Evolutionary conservation across 805 yeast genomes (phyloP), one percentile per base, ranked within the genome.

Genomic region (Candida peoriensis): DNA sequence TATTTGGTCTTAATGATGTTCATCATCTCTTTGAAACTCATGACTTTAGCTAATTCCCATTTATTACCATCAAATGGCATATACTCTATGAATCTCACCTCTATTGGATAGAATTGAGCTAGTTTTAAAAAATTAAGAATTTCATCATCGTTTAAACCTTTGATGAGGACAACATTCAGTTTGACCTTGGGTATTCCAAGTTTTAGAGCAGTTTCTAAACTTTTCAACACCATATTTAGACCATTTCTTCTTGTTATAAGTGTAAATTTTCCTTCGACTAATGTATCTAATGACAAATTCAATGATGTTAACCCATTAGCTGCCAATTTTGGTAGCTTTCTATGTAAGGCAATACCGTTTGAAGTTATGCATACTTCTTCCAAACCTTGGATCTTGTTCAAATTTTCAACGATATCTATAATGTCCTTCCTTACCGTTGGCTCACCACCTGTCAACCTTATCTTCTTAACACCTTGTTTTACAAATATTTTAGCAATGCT

Each of bases 11-110:
- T 39, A 15, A 72, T 63, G 12, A 48, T 47, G 11, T 47, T 46
- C 15, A 66, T 44, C 40, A 72, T 71, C 37, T 70, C 74, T 28
- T 65, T 48, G 45, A 62, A 72, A 7, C 68, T 49, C 27, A 71
- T 60, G 62, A 73, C 58, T 43, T 73, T 73, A 7, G 50, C 42
- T 24, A 55, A 45, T 12, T 66, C 58, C 78, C 78, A 73, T 42
- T 66, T 67, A 50, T 73, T 73, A 3, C 79, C 79, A 39, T 61
- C 71, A 46, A 73, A 73, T 5, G 79, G 79, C 79, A 73, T 73
- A 50, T 72, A 73, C 44, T 73, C 79, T 27, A 73, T 73, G 45
- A 73, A 73, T 36, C 78, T 54, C 16, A 73, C 66, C 41, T 73
- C 76, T 6, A 72, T 39, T 5, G 67, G 64, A 26, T 53, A 45